phyloP scores from a whole-genome alignment of 1,284 basidiomycete species.

The Spongispora temasekensis region DNA sequence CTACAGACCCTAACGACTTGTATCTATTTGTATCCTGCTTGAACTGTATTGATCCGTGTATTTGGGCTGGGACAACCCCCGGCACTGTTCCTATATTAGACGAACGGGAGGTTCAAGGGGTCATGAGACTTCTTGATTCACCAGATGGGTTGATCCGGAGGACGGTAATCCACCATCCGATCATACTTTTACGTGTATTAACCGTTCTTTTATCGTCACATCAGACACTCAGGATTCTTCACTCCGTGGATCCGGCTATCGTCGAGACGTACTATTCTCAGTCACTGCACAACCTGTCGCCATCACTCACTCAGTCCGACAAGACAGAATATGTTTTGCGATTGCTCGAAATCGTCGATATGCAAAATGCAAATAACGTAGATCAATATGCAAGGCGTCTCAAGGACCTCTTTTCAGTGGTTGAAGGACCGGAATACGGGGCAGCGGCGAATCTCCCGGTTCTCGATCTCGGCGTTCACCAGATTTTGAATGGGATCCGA shows the following conservation, averaged over 20 bases:
- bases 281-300: slow-evolving; percentile 42
- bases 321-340: slow-evolving; percentile 43
- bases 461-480: slow-evolving; percentile 56
- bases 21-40: slow-evolving; percentile 68
- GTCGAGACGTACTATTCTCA: slow-evolving; percentile 56
- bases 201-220: slow-evolving; percentile 13
- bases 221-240: slow-evolving; percentile 59
- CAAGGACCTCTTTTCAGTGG: slow-evolving; percentile 44
- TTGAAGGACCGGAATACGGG: slow-evolving; percentile 41
- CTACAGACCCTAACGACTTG: slow-evolving; percentile 56
- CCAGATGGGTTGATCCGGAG: slow-evolving; percentile 58
- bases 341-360: slow-evolving; percentile 57
- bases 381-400: slow-evolving; percentile 59
- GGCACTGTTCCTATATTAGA: slow-evolving; percentile 56
- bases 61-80: slow-evolving; percentile 66
- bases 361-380: slow-evolving; percentile 52
- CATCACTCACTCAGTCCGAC: slow-evolving; percentile 35
- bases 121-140: slow-evolving; percentile 66
- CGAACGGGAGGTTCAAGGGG: slow-evolving; percentile 64
- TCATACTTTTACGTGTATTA: slow-evolving; percentile 2
- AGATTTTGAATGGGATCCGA: slow-evolving; percentile 49
- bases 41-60: slow-evolving; percentile 50
- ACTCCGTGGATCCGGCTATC: slow-evolving; percentile 56
- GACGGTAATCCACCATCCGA: slow-evolving; percentile 45
- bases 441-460: slow-evolving; percentile 40